Percentiles rank a stretch among this genome's conserved stretches.
These are phyloP conservation scores for Imleria badia DNA, from an alignment of 768 basidiomycete species.

Conservation along the genomic window DNA sequence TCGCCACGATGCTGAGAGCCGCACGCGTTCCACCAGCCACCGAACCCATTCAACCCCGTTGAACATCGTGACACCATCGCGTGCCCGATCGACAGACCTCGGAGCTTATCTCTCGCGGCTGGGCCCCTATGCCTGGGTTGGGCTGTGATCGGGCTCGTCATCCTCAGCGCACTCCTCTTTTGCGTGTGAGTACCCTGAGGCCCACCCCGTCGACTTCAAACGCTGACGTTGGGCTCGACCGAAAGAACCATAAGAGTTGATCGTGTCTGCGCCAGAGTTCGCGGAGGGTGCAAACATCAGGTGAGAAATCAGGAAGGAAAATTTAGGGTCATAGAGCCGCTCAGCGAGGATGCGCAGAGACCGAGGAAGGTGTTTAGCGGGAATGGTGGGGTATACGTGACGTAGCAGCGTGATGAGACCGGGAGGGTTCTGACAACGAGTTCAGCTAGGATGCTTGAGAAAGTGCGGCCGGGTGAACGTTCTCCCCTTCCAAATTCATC, in stretches of 20 bases:
- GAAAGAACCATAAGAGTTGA: constrained; percentile 74
- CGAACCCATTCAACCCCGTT: no score
- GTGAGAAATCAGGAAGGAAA: constrained; percentile 84
- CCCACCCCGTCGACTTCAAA: no score
- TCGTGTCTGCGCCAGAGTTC: constrained; percentile 62
- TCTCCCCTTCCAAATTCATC: constrained; percentile 48
- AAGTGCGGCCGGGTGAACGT: background rate
- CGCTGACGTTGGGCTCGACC: no score
- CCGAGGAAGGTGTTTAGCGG: constrained; percentile 72
- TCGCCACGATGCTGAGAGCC: no score
- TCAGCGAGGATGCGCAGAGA: constrained; percentile 62
- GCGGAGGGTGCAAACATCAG: constrained; percentile 75
- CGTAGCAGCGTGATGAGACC: constrained; percentile 44
- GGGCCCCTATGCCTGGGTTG: no score
- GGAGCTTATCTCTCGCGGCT: no score
- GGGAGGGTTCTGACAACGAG: constrained; percentile 9
- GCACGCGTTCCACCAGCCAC: no score
- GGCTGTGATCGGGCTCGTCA: no score
- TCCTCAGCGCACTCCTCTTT: no score
- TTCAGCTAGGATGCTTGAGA: constrained; percentile 8
- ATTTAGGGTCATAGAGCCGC: constrained; percentile 85
- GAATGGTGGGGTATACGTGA: constrained; percentile 66
- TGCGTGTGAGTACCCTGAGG: no score
- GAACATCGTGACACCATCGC: no score
- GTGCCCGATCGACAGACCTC: no score